These are phyloP conservation scores for Boletus tylopilopsis DNA, from an alignment of 768 basidiomycete genomes.

Conservation along the genomic window DNA sequence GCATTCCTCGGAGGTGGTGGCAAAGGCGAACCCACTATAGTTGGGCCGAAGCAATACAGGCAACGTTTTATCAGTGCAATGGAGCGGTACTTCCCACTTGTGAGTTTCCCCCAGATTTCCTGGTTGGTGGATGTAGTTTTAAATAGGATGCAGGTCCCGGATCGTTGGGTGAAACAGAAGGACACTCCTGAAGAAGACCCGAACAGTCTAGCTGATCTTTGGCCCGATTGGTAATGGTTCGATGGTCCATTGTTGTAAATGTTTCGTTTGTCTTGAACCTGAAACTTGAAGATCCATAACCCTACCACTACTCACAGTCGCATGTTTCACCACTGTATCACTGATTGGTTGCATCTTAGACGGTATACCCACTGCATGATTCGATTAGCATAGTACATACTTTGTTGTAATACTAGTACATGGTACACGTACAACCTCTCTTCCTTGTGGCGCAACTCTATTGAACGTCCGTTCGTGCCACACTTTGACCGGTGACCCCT, in stretches of 20 bases:
- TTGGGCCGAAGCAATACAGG: conserved; percentile 93
- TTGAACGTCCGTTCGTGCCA: too few relatives aligned
- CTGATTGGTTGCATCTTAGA: conserved; percentile 13
- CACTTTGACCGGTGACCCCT: neutral
- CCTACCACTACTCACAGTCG: too few relatives aligned
- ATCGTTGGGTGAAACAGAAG: conserved; percentile 87
- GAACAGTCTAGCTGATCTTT: conserved; percentile 50
- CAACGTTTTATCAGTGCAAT: conserved; percentile 83
- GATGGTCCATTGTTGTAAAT: neutral
- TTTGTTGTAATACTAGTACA: too few relatives aligned
- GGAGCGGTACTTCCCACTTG: conserved; percentile 87
- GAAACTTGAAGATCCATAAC: neutral
- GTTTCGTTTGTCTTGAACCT: conserved; percentile 1
- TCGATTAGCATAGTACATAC: conserved; percentile 11
- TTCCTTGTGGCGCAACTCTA: neutral
- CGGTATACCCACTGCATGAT: conserved; percentile 27
- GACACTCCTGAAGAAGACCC: conserved; percentile 77
- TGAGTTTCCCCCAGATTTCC: conserved; percentile 32
- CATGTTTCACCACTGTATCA: conserved; percentile 9
- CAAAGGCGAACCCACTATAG: conserved; percentile 92
- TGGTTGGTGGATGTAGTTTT: neutral
- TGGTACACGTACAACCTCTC: too few relatives aligned
- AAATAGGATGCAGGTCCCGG: conserved; percentile 57
- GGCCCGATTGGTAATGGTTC: conserved; percentile 55
- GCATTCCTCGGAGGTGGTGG: conserved; percentile 80